Conservation (phyloP, 805 yeast species). For the Ogataea polymorpha region DNA sequence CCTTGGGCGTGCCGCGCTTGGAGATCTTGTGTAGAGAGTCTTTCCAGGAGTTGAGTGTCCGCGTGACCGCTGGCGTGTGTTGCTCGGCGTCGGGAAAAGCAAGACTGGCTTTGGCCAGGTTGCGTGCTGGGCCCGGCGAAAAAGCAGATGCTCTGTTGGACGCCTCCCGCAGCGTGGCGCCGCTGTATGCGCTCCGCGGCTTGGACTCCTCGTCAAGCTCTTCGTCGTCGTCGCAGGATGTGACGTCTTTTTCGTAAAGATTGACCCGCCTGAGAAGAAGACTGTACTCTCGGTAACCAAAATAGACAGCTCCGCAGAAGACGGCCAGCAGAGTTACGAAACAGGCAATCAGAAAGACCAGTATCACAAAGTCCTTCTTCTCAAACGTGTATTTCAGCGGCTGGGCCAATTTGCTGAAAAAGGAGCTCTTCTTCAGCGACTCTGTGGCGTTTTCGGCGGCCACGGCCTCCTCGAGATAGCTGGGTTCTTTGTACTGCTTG, state of each 20-base stretch:
- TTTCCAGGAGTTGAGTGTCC: conserved; percentile 2
- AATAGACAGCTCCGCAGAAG: conserved; percentile 16
- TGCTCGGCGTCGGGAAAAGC: not conserved
- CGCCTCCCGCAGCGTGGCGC: not conserved
- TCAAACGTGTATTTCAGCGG: conserved; percentile 15
- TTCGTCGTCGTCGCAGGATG: not conserved
- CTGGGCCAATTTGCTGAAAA: conserved; percentile 12
- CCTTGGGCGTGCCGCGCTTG: not conserved
- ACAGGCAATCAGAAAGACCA: conserved; percentile 14
- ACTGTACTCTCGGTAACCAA: conserved; percentile 18
- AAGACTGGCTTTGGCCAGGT: not conserved
- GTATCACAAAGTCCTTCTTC: conserved; percentile 15
- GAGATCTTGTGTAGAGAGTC: not conserved
- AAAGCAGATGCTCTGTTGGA: conserved; percentile 1
- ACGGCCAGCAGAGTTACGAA: conserved; percentile 15
- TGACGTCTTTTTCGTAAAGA: conserved; percentile 12
- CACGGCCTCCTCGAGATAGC: conserved; percentile 6
- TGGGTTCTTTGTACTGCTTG: conserved; percentile 9
- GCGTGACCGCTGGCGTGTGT: not conserved
- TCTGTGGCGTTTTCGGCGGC: conserved; percentile 8
- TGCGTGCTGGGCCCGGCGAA: not conserved
- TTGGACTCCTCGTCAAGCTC: not conserved
- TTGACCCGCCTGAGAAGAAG: conserved; percentile 13
- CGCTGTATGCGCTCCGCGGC: not conserved
- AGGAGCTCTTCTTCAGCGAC: conserved; percentile 9